Conservation (phyloP, 2,329 filamentous ascomycete species). For the Aspergillus sp. region DNA sequence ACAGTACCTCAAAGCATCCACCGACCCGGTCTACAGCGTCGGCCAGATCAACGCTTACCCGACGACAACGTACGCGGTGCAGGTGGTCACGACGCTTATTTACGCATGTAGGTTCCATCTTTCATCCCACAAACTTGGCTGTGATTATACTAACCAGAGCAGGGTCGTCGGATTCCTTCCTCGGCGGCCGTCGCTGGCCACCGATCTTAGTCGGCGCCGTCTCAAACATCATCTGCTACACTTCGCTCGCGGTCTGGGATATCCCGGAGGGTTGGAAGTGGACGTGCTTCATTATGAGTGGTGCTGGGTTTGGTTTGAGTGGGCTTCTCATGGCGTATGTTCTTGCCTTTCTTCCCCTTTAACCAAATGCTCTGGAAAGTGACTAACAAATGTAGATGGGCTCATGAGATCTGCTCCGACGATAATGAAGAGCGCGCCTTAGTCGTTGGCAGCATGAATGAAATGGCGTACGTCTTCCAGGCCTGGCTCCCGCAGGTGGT, state of each 20-base stretch:
- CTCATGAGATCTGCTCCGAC: conserved; percentile 54
- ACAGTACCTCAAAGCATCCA: conserved; percentile 42
- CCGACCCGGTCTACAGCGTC: conserved; percentile 46
- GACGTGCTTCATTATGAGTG: conserved; percentile 60
- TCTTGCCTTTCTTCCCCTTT: not conserved
- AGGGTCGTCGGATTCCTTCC: conserved; percentile 62
- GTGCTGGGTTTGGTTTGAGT: conserved; percentile 48
- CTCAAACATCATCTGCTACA: conserved; percentile 46
- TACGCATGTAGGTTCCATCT: conserved; percentile 53
- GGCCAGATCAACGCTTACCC: conserved; percentile 55
- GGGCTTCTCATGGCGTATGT: conserved; percentile 53
- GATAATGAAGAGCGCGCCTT: conserved; percentile 67
- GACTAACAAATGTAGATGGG: conserved; percentile 39
- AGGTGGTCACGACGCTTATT: conserved; percentile 59
- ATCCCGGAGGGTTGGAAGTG: conserved; percentile 60
- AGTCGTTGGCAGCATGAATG: conserved; percentile 66
- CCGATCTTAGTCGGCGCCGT: conserved; percentile 54
- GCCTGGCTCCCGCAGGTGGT: conserved; percentile 68
- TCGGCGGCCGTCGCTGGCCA: conserved; percentile 63
- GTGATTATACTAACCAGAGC: not conserved
- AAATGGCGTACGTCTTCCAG: conserved; percentile 68
- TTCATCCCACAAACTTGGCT: no score
- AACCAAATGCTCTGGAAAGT: not conserved
- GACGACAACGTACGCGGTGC: conserved; percentile 58
- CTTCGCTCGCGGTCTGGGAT: conserved; percentile 50